Base-by-base conservation (phyloP, 2,329 filamentous ascomycete genomes). In the Aaosphaeria arxii region DNA sequence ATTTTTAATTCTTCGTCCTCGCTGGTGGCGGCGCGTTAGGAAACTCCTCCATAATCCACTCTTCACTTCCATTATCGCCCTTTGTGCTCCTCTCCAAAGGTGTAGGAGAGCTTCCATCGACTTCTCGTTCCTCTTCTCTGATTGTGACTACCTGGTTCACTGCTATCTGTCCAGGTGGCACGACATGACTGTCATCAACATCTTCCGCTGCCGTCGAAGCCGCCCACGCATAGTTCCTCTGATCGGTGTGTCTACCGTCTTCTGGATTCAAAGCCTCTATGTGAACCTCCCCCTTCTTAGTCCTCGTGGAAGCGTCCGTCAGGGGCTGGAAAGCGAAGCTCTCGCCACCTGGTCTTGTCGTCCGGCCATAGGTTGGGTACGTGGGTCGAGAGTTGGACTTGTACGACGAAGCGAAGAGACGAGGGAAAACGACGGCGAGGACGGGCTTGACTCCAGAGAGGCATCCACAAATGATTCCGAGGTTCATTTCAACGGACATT, bases 391-490 rank as follows among this genome's bases (percentile, higher is more conserved):
- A 47, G 5, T 42, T 48, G 2, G 42, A 47, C 33, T 47, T 52
- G 42, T 58, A 48, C 24, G 53, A 54, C 6, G 45, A 40, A 17
- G 42, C 41, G 48, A 68, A 66, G 5, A 62, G 7, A 5, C 42
- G 40, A n/a, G 64, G 65, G 44, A 64, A 66, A 28, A 63, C 5
- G 31, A 45, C 47, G 36, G 53, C 55, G n/a, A 69, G 55, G n/a
- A 67, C 49, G 13, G 65, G 63, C 47, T 65, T 65, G 36, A 65
- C 57, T 46, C 62, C 59, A 1, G 60, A 62, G 30, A 69, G 57
- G 41, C 62, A 66, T 31, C 59, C 57, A 47, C 61, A 66, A 11
- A 67, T 61, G 11, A 69, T 58, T 6, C 63, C 65, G 4, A 64
- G 43, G 40, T 67, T 62, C 48, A 59, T 57, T 46, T 69, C 64